Conservation (phyloP, 2,329 filamentous ascomycete species). For the Fusarium heterosporum region DNA sequence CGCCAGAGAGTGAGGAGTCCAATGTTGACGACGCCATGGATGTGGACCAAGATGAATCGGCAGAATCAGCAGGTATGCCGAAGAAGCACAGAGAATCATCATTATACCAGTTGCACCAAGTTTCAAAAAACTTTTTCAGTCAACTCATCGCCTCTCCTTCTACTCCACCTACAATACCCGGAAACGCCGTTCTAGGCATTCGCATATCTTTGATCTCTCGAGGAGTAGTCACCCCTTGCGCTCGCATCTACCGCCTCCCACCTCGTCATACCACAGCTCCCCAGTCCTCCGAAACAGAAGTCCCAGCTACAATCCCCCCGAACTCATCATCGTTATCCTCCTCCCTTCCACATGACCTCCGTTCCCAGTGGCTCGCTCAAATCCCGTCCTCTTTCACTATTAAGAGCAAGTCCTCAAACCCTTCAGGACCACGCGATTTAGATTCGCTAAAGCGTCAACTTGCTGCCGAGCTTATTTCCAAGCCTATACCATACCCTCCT, state of each 20-base stretch:
- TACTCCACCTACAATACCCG: slow-evolving; percentile 45
- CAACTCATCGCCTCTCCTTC: slow-evolving; percentile 40
- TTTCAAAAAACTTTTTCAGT: slow-evolving; percentile 50
- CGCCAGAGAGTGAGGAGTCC: slow-evolving; percentile 22
- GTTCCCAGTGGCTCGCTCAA: slow-evolving; percentile 77
- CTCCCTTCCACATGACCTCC: slow-evolving; percentile 62
- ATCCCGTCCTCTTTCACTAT: slow-evolving; percentile 47
- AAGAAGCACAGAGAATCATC: background rate
- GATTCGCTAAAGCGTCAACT: slow-evolving; percentile 58
- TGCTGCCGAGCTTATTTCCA: slow-evolving; percentile 61
- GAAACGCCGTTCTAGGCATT: slow-evolving; percentile 67
- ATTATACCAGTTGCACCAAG: slow-evolving; percentile 39
- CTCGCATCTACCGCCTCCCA: slow-evolving; percentile 88
- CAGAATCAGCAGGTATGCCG: background rate
- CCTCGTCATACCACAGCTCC: slow-evolving; percentile 42
- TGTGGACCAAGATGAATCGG: slow-evolving; percentile 41
- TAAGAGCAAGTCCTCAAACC: slow-evolving; percentile 20
- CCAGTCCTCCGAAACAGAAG: slow-evolving; percentile 55
- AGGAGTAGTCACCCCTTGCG: slow-evolving; percentile 77
- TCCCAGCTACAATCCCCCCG: slow-evolving; percentile 59
- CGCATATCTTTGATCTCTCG: slow-evolving; percentile 75
- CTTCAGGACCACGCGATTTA: slow-evolving; percentile 45
- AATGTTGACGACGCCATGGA: slow-evolving; percentile 49
- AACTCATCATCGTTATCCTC: slow-evolving; percentile 19
- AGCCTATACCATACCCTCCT: slow-evolving; percentile 48